Conservation (phyloP, 176 grass and related monocot species). For the Neostapfia colusana region DNA sequence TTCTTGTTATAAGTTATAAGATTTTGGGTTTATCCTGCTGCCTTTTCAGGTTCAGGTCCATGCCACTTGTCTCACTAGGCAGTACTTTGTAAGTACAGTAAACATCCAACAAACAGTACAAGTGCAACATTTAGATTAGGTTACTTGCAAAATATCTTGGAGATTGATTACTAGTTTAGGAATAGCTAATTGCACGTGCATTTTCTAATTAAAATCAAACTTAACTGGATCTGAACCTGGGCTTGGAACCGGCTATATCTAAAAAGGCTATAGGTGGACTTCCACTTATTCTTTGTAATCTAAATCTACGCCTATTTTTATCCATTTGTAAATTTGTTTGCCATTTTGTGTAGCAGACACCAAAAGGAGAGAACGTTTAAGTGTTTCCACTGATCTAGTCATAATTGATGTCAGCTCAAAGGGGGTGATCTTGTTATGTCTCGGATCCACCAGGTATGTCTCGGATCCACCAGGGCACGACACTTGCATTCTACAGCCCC, state of each 20-base stretch:
- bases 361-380: conserved; percentile 38
- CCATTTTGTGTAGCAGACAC: conserved; percentile 24
- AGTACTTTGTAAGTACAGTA: not conserved
- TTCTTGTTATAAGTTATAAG: not conserved
- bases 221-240: not conserved
- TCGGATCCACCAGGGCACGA: conserved; percentile 57
- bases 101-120: not conserved
- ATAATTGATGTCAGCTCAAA: conserved; percentile 44
- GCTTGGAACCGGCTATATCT: too few species aligned
- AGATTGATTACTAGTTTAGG: not conserved
- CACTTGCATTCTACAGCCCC: conserved; percentile 36
- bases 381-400: conserved; percentile 17
- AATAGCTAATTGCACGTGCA: not conserved
- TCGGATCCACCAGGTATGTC: conserved; percentile 44
- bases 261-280: too few species aligned
- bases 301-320: conserved; percentile 1
- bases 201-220: not conserved
- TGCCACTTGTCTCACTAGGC: not conserved
- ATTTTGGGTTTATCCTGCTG: too few species aligned
- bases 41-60: not conserved
- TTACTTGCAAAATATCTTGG: not conserved
- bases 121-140: not conserved
- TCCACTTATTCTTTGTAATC: not conserved
- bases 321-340: not conserved
- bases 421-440: conserved; percentile 46